Percentiles rank a stretch among this genome's conserved stretches.
phyloP scores from a whole-genome alignment of 768 basidiomycete species.

The Leccinellum luteum region DNA sequence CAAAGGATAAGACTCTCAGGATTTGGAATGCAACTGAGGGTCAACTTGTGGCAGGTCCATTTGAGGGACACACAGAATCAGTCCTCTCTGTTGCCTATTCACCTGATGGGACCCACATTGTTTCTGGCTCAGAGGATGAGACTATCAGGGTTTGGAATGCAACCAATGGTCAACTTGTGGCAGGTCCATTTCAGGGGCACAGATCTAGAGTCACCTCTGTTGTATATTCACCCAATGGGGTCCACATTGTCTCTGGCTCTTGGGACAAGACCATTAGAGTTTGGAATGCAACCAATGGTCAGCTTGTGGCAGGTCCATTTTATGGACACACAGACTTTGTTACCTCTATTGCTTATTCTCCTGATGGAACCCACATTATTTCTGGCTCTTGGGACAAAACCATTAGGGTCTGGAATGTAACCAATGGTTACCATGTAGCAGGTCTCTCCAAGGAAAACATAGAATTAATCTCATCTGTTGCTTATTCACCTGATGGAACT shows the following conservation, averaged over 20 bases:
- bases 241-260: not conserved
- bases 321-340: not conserved
- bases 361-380: not conserved
- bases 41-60: no score
- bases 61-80: no score
- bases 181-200: not conserved
- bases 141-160: no score
- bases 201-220: not conserved
- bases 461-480: no score
- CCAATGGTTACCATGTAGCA: not conserved
- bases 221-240: not conserved
- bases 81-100: not conserved
- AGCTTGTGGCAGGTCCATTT: not conserved
- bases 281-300: not conserved
- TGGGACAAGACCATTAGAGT: not conserved
- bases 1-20: no score
- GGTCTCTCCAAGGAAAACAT: no score
- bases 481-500: no score
- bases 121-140: no score
- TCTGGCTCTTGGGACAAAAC: not conserved
- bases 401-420: not conserved
- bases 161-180: not conserved
- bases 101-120: not conserved
- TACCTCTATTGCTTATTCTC: not conserved
- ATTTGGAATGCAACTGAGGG: no score